Evolutionary conservation across 2,329 filamentous ascomycete genomes (phyloP), one percentile per base, ranked within the genome.

Genomic region (Phoma herbarum): DNA sequence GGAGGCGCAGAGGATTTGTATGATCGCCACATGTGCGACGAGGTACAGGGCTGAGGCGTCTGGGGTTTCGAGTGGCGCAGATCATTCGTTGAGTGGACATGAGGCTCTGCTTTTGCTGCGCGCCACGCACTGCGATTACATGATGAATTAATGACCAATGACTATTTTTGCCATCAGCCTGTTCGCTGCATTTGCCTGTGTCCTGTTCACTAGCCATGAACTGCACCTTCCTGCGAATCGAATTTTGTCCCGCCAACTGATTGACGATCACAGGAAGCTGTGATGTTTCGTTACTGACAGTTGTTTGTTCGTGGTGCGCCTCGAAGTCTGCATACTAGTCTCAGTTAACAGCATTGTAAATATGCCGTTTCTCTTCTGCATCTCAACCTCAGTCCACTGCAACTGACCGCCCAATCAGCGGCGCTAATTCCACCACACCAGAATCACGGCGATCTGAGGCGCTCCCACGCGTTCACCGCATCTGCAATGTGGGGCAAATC

Each of bases 31-130:
- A 41, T 11, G 45, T 46, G 45, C 50, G 45, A 41, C 37, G 7
- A 50, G 12, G 45, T 31, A 29, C 33, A 42, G 42, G 35, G 22
- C 29, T 50, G 50, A 44, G 25, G 50, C 56, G 49, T 33, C 16
- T 46, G 26, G 33, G 39, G 56, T 59, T 59, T 59, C 56, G 45
- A 28, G 45, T 45, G 51, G 56, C 45, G 50, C 41, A 46, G 46
- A 53, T 52, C 31, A 3, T 33, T 10, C 14, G 25, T 33, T 7
- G 39, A 10, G 35, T 23, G 33, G 16, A 31, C 12, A 23, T 25
- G 43, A 47, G 51, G 25, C 49, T 41, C 29, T 35, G 26, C n/a
- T 1, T 28, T 3, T 20, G 35, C 25, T 25, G n/a, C 33, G 18
- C 2, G 18, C 25, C 26, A 14, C 35, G 26, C 22, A 22, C 4